phyloP scores from a whole-genome alignment of 768 basidiomycete genomes.

The Tricholoma bakamatsutake region DNA sequence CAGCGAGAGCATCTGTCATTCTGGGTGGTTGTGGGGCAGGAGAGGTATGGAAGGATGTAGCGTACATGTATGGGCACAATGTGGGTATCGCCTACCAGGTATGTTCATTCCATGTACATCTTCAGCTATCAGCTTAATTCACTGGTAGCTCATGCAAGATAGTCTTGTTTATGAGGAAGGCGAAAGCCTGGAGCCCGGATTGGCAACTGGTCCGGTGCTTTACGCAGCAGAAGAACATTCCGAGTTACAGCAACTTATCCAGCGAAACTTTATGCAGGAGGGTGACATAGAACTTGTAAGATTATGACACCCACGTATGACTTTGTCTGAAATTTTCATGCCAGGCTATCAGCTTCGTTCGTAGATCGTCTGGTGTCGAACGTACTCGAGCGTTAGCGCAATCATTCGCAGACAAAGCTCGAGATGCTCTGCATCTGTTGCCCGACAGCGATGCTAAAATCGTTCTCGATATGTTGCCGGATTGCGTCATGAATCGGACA shows the following conservation, averaged over 20 bases:
- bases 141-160: constrained; percentile 74
- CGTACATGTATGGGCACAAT: constrained; percentile 88
- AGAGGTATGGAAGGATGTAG: constrained; percentile 83
- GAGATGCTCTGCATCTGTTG: constrained; percentile 57
- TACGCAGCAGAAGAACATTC: constrained; percentile 86
- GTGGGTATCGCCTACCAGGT: constrained; percentile 71
- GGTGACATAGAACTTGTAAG: constrained; percentile 81
- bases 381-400: constrained; percentile 75
- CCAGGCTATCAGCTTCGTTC: constrained; percentile 66
- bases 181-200: constrained; percentile 22
- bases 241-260: constrained; percentile 69
- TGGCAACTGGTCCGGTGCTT: constrained; percentile 75
- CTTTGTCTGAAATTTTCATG: not conserved
- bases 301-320: not conserved
- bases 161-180: constrained; percentile 63
- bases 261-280: constrained; percentile 64
- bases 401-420: constrained; percentile 71
- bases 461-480: constrained; percentile 70
- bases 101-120: not conserved
- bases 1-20: constrained; percentile 77
- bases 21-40: constrained; percentile 74
- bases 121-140: constrained; percentile 1
- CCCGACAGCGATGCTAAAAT: constrained; percentile 78
- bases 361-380: constrained; percentile 65
- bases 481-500: constrained; percentile 57